A percentile compares a stretch with the other conserved stretches of the same genome.
phyloP scores from a whole-genome alignment of 202 grass and related monocot genomes.

The Setaria viridis region DNA sequence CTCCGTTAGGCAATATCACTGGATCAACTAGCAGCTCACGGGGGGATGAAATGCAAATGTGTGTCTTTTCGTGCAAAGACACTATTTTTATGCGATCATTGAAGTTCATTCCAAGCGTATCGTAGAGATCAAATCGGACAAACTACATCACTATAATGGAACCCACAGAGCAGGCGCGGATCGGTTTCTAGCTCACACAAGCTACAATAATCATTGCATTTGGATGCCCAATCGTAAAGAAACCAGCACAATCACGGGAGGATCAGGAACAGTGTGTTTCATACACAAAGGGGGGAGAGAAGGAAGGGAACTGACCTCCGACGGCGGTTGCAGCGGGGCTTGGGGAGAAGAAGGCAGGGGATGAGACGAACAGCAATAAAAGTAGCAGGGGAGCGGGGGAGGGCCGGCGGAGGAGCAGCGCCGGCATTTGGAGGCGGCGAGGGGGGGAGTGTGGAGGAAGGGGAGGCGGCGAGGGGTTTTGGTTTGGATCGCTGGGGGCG shows the following conservation, averaged over 20 bases:
- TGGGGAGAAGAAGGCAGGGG: constrained; percentile 49
- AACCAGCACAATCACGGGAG: neutral
- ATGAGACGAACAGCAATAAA: constrained; percentile 30
- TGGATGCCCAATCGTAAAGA: neutral
- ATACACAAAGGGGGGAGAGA: neutral
- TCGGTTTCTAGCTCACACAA: neutral
- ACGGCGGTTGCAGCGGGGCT: constrained; percentile 58
- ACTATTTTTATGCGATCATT: neutral
- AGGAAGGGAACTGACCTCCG: constrained; percentile 54
- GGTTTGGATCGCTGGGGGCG: constrained; percentile 10
- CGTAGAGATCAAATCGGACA: constrained; percentile 33
- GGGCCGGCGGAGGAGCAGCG: constrained; percentile 36
- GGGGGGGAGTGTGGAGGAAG: constrained; percentile 7
- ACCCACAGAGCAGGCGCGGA: neutral
- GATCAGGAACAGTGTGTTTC: neutral
- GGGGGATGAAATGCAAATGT: neutral
- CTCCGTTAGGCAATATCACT: neutral
- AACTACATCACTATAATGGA: neutral
- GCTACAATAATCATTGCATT: neutral
- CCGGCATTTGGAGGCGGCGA: constrained; percentile 46
- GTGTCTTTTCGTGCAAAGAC: neutral
- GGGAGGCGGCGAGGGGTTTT: neutral
- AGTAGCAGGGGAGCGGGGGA: constrained; percentile 22
- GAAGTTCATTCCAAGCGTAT: neutral
- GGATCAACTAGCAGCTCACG: neutral